Base-by-base conservation (phyloP, 2,329 filamentous ascomycete species). In the Sphaerulina populicola region DNA sequence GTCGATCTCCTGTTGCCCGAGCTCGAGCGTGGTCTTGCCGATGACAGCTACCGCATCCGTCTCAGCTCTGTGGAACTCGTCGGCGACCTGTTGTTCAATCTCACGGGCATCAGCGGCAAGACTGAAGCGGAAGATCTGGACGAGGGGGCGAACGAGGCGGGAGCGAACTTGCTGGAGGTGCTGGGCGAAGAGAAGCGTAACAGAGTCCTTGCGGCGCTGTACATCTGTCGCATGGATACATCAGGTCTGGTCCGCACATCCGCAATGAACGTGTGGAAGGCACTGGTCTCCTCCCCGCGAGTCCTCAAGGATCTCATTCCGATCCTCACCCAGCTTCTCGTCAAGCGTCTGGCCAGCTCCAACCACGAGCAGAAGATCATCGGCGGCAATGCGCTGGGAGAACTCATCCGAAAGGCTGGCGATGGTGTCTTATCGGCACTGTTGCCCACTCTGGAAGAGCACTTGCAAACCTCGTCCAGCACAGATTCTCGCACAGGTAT, bases 301-400 rank as follows among this genome's bases (percentile, higher is more conserved):
- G 96, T 87, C 11, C 82, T 98, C 64, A 95, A 95, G 73, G 93
- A 98, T 67, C 80, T 98, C 64, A 85, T 96, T 42, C 91, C 93
- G 40, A 96, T 89, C 1, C 83, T 98, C 54, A 94, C 89, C 5
- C 90, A 96, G 68, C 82, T 98, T 57, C 85, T 98, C 62, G 97
- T 98, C 67, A 83, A 88, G 53, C 86, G 93, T 44, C 79, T 98
- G 60, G 93, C 89, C 56, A 97, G 90, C 68, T 86, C 90, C 41
- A 97, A 96, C 66, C 90, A 94, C 84, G 93, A 98, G 69, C 93
- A 98, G 70, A 97, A 96, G 75, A 86, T 95, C 61, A 98, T 98
- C 75, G 93, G 94, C 59, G 91, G 91, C 68, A 97, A 97, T 68
- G 89, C 93, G 44, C 78, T 98, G 50, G 93, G 93, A 65, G 93